These are phyloP conservation scores for Diaporthe vaccinii DNA, from an alignment of 2,329 filamentous ascomycete genomes.

Conservation along the genomic window DNA sequence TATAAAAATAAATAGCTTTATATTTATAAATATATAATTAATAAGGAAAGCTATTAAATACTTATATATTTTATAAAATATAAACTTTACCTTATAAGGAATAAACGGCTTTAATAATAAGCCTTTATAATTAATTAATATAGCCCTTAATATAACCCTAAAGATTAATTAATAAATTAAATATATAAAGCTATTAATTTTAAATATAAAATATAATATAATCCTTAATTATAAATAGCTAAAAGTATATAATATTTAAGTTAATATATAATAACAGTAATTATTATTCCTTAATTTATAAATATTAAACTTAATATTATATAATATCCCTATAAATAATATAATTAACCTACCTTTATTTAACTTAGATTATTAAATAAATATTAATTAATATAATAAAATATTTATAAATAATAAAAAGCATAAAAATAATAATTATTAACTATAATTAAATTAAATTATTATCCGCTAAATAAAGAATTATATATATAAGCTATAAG, in stretches of 20 bases:
- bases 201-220: conserved; percentile 22
- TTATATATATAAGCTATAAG: not conserved
- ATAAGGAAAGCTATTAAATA: not conserved
- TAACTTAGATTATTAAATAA: not conserved
- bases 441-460: not conserved
- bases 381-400: not conserved
- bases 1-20: not conserved
- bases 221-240: not conserved
- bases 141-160: not conserved
- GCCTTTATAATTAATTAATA: not conserved
- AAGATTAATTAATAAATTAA: not conserved
- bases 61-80: not conserved
- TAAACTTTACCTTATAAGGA: not conserved
- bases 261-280: not conserved
- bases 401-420: not conserved
- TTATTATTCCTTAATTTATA: not conserved
- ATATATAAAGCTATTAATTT: not conserved
- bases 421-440: not conserved
- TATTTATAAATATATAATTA: conserved; percentile 12
- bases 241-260: not conserved
- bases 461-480: not conserved
- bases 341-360: not conserved
- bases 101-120: not conserved
- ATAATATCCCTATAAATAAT: not conserved
- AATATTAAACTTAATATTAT: not conserved